Base-by-base conservation (phyloP, 108 stramenopile species). In the Skeletonema potamos region DNA sequence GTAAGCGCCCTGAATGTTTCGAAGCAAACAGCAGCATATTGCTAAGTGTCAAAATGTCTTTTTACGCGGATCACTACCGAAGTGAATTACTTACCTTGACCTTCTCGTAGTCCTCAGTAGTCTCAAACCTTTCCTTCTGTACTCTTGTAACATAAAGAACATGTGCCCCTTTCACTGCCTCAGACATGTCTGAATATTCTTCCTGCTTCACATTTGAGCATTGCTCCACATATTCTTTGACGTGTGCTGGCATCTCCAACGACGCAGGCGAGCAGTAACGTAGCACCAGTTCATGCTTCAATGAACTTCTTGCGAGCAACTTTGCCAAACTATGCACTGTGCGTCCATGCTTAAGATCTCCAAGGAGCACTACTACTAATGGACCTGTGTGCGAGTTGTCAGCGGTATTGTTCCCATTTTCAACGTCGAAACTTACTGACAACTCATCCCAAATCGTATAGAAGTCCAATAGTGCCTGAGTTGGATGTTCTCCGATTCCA, bases 401-500 rank as follows among this genome's bases (percentile, higher is more conserved):
- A 41, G 58, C 41, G 29, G 41, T 46, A 18, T 54, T 22, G 30
- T 54, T 46, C 3, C 69, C 63, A 41, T 32, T 46, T 15, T 32
- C 26, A 9, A 58, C 4, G 48, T 64, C 39, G n/a, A 68, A n/a
- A 34, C 32, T 37, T 27, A 79, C 55, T 22, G 83, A 74, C 27
- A 92, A 63, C 81, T 98, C 97, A 55, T 93, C 84, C 44, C 70
- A 76, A 60, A 99, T 88, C 10, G 99, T 98, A 81, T 90, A 98
- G 20, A 92, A 65, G 80, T 99, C 99, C 84, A 99, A 91, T 20
- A 99, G 73, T 6, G 99, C 98, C 74, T 99, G 99, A 4, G 99
- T 98, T 1, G 99, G 99, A 81, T 99, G 99, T 70, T 99, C 97
- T 27, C 96, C 98, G 8, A 87, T 83, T 7, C 99, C 99, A 81